Evolutionary conservation across 108 stramenopile genomes (phyloP).

Genomic region (Asterionellopsis glacialis): DNA sequence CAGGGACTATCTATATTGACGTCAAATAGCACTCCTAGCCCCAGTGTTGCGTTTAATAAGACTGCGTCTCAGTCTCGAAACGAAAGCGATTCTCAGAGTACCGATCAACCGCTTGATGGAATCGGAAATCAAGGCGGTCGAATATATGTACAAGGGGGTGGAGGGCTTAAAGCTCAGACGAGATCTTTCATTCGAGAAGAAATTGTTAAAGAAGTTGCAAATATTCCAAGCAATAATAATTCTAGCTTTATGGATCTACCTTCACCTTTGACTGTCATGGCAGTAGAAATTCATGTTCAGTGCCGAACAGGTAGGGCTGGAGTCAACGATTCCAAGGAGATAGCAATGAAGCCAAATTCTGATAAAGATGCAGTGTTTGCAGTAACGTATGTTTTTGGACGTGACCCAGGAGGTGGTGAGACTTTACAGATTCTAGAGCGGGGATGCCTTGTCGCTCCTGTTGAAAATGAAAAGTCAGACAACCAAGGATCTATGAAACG

Average conservation of each 20-base stretch:
- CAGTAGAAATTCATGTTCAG: slow-evolving; percentile 84
- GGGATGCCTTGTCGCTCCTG: slow-evolving; percentile 56
- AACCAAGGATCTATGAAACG: slow-evolving; percentile 4
- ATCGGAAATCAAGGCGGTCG: slow-evolving; percentile 77
- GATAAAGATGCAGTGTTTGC: slow-evolving; percentile 65
- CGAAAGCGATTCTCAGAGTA: slow-evolving; percentile 17
- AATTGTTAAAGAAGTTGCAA: background rate
- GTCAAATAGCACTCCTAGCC: no score
- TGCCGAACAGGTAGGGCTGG: slow-evolving; percentile 65
- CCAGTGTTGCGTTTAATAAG: no score
- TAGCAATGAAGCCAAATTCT: slow-evolving; percentile 76
- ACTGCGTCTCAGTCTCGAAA: slow-evolving; percentile 3
- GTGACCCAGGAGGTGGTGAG: slow-evolving; percentile 86
- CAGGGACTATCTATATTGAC: no score
- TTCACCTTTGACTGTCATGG: slow-evolving; percentile 74
- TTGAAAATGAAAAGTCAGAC: slow-evolving; percentile 28
- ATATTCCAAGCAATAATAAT: background rate
- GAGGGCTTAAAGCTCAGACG: slow-evolving; percentile 67
- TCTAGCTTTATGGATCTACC: slow-evolving; percentile 16
- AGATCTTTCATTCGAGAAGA: slow-evolving; percentile 1
- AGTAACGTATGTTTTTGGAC: slow-evolving; percentile 55
- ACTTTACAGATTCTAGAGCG: slow-evolving; percentile 60
- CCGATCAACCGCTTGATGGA: slow-evolving; percentile 52
- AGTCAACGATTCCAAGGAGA: slow-evolving; percentile 56
- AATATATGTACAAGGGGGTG: slow-evolving; percentile 70